These are phyloP conservation scores for Fusarium brevicatenulatum DNA, from an alignment of 2,329 filamentous ascomycete species.

Conservation along the genomic window DNA sequence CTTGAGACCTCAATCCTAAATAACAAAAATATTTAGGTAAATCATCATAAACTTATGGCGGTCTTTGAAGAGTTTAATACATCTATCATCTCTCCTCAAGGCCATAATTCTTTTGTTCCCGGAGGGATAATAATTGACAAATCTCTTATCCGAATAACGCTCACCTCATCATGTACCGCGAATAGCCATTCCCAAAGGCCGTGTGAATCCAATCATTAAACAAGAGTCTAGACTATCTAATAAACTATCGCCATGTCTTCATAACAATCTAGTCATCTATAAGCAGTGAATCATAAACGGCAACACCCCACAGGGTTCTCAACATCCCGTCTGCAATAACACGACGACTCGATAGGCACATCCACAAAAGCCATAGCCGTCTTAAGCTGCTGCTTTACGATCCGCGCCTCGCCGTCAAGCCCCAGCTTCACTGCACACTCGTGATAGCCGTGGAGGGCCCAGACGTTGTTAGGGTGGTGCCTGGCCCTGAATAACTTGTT, in stretches of 20 bases:
- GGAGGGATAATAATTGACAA: fast-evolving
- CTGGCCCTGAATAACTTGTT: conserved; percentile 67
- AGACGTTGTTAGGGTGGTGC: conserved; percentile 77
- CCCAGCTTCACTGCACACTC: conserved; percentile 70
- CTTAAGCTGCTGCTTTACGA: conserved; percentile 57
- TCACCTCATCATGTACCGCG: background rate
- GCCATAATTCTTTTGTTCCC: fast-evolving
- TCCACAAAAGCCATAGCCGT: conserved; percentile 67
- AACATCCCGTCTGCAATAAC: conserved; percentile 39
- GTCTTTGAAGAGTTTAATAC: background rate
- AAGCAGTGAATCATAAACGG: background rate
- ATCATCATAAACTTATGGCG: background rate
- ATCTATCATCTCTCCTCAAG: too few relatives aligned
- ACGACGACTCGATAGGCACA: conserved; percentile 58
- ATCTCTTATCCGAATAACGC: background rate
- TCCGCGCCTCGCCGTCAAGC: conserved; percentile 50
- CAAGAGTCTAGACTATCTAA: background rate
- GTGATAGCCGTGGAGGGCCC: conserved; percentile 76
- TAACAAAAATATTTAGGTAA: background rate
- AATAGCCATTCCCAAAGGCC: background rate
- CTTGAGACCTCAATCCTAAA: background rate
- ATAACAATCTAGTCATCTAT: background rate
- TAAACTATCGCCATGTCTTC: background rate
- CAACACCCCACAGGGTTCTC: conserved; percentile 14
- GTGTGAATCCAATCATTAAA: background rate